Evolutionary conservation across 805 yeast species (phyloP), one percentile per base, ranked within the genome.

Genomic region (Yamadazyma phyllophila): DNA sequence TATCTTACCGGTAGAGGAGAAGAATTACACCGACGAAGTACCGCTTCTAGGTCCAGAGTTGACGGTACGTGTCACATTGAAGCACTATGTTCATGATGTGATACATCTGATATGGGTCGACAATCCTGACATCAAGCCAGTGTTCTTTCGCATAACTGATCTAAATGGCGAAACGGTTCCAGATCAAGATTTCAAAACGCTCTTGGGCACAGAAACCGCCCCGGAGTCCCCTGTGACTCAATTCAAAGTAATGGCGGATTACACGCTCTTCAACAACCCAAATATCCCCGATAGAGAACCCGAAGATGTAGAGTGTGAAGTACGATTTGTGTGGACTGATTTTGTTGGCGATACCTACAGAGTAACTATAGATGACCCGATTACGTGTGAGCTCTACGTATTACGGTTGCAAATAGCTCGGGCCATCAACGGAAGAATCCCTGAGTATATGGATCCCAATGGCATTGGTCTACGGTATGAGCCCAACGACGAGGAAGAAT

Each of bases 61-160:
- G 33, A 44, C 52, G 24, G 39, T 61, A 14, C 49, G 56, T 26
- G 59, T 60, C 3, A 62, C 69, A 3, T 44, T 62, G 14, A 39
- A 50, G 12, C 68, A 66, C 46, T 48, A 44, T 2, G 41, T 59
- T 31, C 47, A 44, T n/a, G 64, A 63, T 33, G 42, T 66, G 3
- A 48, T 55, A 24, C 57, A 63, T 15, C 58, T 52, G 55, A 53
- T 68, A 9, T 67, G 73, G 72, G 26, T 39, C 35, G 46, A 52
- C 27, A 63, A 67, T n/a, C 44, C 45, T 5, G 52, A 60, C 26
- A 42, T 68, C 33, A 56, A 54, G 43, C 73, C 73, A n/a, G 16
- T 56, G 10, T 58, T 61, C 39, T 9, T 62, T 11, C 16, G 29
- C 8, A 38, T 44, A 11, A 44, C 42, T 6, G 43, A 44, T 38